Percentiles rank a stretch among this genome's conserved stretches.
phyloP scores from a whole-genome alignment of 192 early-diverging fungal genomes.

The Coemansia sp. region DNA sequence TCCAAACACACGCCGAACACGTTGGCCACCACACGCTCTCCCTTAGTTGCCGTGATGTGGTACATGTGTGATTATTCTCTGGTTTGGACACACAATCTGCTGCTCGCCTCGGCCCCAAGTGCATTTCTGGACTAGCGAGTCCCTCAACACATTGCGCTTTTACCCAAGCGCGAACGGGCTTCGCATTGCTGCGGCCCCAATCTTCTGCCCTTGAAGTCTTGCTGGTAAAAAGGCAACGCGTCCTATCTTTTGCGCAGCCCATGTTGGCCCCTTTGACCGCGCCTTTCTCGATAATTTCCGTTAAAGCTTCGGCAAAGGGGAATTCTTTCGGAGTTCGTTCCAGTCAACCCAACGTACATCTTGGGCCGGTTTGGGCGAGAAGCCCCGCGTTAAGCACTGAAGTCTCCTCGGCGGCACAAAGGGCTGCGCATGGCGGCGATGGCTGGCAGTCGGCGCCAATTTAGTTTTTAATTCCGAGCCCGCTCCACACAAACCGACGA shows the following conservation, averaged over 20 bases:
- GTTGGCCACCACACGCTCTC: no score
- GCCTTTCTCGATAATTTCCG: no score
- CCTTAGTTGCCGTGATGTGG: background rate
- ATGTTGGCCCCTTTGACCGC: background rate
- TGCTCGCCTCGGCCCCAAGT: no score
- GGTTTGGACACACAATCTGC: background rate
- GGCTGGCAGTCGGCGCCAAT: background rate
- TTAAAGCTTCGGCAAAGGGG: no score
- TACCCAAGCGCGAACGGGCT: background rate
- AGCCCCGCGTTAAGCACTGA: no score
- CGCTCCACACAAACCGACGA: background rate
- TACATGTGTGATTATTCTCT: background rate
- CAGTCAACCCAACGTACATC: background rate
- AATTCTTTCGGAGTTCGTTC: no score
- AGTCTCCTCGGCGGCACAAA: background rate
- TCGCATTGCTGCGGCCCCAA: background rate
- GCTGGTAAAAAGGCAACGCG: background rate
- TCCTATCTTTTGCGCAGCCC: background rate
- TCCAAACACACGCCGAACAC: background rate
- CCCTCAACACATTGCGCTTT: background rate
- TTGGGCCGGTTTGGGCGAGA: no score
- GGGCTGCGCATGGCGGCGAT: background rate
- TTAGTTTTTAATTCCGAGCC: background rate
- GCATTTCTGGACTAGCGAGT: no score
- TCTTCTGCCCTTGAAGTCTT: background rate